A percentile compares a stretch with the other conserved stretches of the same genome.
phyloP scores from a whole-genome alignment of 768 basidiomycete species.

The Agaricus sinodeliciosus region DNA sequence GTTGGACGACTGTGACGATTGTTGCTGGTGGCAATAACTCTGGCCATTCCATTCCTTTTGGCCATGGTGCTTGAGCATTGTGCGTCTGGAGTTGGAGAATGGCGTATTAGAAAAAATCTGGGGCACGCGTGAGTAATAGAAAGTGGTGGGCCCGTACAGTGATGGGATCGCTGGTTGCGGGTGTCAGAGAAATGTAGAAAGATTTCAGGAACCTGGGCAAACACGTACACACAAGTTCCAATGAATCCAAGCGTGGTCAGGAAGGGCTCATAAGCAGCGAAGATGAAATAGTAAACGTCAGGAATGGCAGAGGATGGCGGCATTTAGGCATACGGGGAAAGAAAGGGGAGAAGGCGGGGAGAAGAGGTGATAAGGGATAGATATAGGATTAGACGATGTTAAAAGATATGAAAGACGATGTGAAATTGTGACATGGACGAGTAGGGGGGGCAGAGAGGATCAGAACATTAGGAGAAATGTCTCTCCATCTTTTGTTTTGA shows the following conservation, averaged over 20 bases:
- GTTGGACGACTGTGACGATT: conserved; percentile 63
- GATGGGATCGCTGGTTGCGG: conserved; percentile 45
- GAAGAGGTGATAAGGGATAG: not conserved
- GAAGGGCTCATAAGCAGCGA: conserved; percentile 69
- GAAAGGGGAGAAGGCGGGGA: conserved; percentile 9
- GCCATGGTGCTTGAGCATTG: conserved; percentile 74
- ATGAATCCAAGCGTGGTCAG: conserved; percentile 59
- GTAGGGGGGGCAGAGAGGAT: not conserved
- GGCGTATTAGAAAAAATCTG: conserved; percentile 3
- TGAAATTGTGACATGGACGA: conserved; percentile 11
- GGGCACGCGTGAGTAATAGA: not conserved
- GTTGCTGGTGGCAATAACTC: conserved; percentile 52
- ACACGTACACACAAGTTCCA: conserved; percentile 46
- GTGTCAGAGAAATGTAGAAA: not conserved
- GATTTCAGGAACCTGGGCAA: not conserved
- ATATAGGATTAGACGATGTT: not conserved
- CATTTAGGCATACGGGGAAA: conserved; percentile 19
- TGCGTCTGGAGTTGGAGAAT: conserved; percentile 43
- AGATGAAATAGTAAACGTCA: conserved; percentile 65
- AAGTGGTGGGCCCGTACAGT: conserved; percentile 31
- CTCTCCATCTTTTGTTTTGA: not conserved
- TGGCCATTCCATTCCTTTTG: conserved; percentile 38
- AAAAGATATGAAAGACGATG: not conserved
- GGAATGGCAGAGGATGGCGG: conserved; percentile 57
- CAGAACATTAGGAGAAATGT: not conserved